phyloP scores from a whole-genome alignment of 164 flowering plant species.

The Warburgia ugandensis region DNA sequence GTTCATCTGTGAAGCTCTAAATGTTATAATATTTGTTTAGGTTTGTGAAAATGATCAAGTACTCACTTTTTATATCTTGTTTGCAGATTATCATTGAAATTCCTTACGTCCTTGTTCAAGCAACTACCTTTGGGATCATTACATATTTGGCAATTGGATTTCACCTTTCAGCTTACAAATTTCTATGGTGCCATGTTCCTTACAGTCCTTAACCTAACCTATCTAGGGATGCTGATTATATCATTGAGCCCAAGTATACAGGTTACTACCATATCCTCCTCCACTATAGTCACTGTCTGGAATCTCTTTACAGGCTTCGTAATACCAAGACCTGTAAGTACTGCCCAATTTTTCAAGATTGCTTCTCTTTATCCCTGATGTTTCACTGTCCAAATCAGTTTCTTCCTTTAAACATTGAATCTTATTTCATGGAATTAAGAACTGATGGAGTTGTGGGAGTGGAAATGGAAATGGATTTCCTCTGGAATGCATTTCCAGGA shows the following conservation, averaged over 20 bases:
- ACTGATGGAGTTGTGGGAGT: background rate
- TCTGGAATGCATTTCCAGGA: background rate
- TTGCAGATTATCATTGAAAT: conserved; percentile 32
- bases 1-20: too few relatives aligned
- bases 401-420: background rate
- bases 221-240: conserved; percentile 40
- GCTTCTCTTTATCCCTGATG: background rate
- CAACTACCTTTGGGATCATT: conserved; percentile 22
- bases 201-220: conserved; percentile 30
- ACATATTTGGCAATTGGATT: conserved; percentile 36
- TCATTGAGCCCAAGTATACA: conserved; percentile 32
- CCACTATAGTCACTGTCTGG: conserved; percentile 20
- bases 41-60: background rate
- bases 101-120: conserved; percentile 36
- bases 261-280: conserved; percentile 25
- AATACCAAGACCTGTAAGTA: conserved; percentile 42
- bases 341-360: background rate
- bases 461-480: background rate
- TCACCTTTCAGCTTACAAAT: conserved; percentile 32
- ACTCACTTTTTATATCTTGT: background rate
- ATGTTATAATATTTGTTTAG: too few relatives aligned
- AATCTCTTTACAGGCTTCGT: conserved; percentile 44
- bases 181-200: conserved; percentile 38
- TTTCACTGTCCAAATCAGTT: background rate
- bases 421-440: too few relatives aligned